A percentile compares a stretch with the other conserved stretches of the same genome.
These are phyloP conservation scores for Ophiostoma australiae DNA, from an alignment of 2,329 filamentous ascomycete genomes.

Conservation along the genomic window DNA sequence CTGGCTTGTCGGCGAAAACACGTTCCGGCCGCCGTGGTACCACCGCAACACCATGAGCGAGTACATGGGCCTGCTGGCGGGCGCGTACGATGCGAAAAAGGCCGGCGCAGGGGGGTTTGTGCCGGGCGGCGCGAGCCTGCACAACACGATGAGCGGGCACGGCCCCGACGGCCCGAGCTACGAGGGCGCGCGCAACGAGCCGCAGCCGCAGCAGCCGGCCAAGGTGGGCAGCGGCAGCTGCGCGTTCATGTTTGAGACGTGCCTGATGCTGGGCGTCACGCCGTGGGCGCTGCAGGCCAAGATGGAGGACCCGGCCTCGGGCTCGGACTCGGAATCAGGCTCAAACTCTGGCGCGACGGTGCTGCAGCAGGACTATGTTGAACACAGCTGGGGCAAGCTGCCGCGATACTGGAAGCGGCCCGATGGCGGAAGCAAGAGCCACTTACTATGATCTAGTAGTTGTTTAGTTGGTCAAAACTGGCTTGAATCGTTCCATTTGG, in stretches of 20 bases:
- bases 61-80: constrained; percentile 57
- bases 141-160: constrained; percentile 68
- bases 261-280: constrained; percentile 65
- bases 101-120: constrained; percentile 53
- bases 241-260: constrained; percentile 67
- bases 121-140: constrained; percentile 56
- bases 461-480: neutral
- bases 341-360: constrained; percentile 32
- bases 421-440: constrained; percentile 1
- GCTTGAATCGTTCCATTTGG: neutral
- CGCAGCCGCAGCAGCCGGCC: constrained; percentile 44
- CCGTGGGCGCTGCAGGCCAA: constrained; percentile 58
- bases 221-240: constrained; percentile 58
- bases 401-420: constrained; percentile 26
- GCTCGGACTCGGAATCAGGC: neutral
- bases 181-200: constrained; percentile 52
- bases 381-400: constrained; percentile 69
- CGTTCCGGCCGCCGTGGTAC: constrained; percentile 68
- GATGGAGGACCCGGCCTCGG: constrained; percentile 35
- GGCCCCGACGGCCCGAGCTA: constrained; percentile 55
- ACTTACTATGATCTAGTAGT: constrained; percentile 13
- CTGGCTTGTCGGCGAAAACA: constrained; percentile 65
- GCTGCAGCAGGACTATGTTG: constrained; percentile 64
- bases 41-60: constrained; percentile 65
- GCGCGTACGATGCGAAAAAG: constrained; percentile 59